These are phyloP conservation scores for Darksidea phi DNA, from an alignment of 495 filamentous ascomycete species.

Conservation along the genomic window DNA sequence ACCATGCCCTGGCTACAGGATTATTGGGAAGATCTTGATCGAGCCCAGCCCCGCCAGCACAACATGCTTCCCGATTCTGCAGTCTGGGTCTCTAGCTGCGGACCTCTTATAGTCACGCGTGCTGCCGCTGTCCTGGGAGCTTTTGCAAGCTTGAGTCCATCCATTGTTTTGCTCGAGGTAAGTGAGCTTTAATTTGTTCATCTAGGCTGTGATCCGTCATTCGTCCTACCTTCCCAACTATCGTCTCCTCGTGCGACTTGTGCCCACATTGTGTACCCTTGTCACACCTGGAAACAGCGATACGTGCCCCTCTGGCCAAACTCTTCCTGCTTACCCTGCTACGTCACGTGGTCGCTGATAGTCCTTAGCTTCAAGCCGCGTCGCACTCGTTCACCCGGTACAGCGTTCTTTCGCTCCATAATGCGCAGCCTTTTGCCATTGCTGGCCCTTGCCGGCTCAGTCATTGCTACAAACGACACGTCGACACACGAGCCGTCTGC, in stretches of 20 bases:
- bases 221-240: neutral
- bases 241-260: slow-evolving; percentile 5
- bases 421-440: slow-evolving; percentile 26
- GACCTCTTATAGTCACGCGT: slow-evolving; percentile 27
- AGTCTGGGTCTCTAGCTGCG: slow-evolving; percentile 20
- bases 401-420: slow-evolving; percentile 28
- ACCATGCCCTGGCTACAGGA: slow-evolving; percentile 9
- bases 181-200: slow-evolving; percentile 3
- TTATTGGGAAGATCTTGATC: slow-evolving; percentile 16
- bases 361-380: slow-evolving; percentile 12
- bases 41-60: slow-evolving; percentile 27
- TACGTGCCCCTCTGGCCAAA: slow-evolving; percentile 1
- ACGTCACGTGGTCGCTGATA: slow-evolving; percentile 27
- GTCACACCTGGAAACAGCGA: slow-evolving; percentile 8
- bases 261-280: neutral
- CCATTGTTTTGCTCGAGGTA: slow-evolving; percentile 28
- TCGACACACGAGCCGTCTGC: neutral
- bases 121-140: slow-evolving; percentile 3
- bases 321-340: neutral
- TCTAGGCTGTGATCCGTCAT: neutral
- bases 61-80: slow-evolving; percentile 24
- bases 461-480: neutral
- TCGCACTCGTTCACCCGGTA: slow-evolving; percentile 26
- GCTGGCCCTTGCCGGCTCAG: slow-evolving; percentile 19
- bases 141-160: slow-evolving; percentile 18